Percentiles rank a stretch among this genome's conserved stretches.
phyloP scores from a whole-genome alignment of 495 filamentous ascomycete species.

The Eremomyces bilateralis region DNA sequence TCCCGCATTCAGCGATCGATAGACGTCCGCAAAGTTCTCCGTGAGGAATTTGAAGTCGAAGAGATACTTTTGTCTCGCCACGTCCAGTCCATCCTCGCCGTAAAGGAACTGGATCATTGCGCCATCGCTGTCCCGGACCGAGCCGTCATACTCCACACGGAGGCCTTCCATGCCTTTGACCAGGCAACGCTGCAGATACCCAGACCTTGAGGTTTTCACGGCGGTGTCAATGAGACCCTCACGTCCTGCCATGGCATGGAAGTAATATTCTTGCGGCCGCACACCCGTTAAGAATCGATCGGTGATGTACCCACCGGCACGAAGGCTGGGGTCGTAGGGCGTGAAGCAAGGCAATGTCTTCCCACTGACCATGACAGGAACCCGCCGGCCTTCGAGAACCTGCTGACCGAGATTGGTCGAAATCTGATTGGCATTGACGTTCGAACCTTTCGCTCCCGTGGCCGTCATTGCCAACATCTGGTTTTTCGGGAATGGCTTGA shows the following conservation, averaged over 20 bases:
- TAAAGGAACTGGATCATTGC: constrained; percentile 89
- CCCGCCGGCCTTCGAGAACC: constrained; percentile 80
- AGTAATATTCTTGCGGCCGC: constrained; percentile 93
- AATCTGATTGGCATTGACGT: constrained; percentile 91
- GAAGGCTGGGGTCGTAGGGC: constrained; percentile 69
- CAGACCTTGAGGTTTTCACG: constrained; percentile 91
- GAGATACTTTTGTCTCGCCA: constrained; percentile 83
- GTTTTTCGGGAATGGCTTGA: constrained; percentile 85
- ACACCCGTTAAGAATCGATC: constrained; percentile 97
- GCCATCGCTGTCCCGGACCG: constrained; percentile 84
- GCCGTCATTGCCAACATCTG: constrained; percentile 99
- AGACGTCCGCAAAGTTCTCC: constrained; percentile 43
- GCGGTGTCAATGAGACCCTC: constrained; percentile 99
- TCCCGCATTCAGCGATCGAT: constrained; percentile 24
- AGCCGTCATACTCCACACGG: constrained; percentile 76
- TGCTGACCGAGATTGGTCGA: constrained; percentile 96
- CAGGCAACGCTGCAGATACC: constrained; percentile 91
- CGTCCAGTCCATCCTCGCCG: constrained; percentile 88
- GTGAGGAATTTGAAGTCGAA: constrained; percentile 77
- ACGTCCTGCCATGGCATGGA: constrained; percentile 98
- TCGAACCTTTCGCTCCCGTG: constrained; percentile 82
- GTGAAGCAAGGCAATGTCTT: constrained; percentile 91
- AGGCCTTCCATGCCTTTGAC: constrained; percentile 99
- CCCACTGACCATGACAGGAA: constrained; percentile 94
- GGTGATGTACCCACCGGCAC: constrained; percentile 85